Evolutionary conservation across 306 rosid species (phyloP).

Genomic region (Trifolium repens): DNA sequence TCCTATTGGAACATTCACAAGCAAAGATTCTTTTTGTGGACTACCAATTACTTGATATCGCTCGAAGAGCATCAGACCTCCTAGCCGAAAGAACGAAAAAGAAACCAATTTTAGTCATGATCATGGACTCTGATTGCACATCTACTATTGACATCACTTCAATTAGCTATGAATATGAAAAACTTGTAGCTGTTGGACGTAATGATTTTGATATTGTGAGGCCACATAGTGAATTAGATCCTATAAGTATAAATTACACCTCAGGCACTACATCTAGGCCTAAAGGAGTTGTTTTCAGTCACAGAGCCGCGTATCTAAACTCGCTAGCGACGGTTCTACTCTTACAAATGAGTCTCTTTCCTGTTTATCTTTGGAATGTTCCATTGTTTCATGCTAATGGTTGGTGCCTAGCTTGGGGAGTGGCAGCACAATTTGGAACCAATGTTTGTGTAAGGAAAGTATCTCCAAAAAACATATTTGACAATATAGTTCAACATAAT

Average conservation of each 20-base stretch:
- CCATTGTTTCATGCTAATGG: conserved; percentile 93
- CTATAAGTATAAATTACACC: conserved; percentile 83
- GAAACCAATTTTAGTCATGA: conserved; percentile 61
- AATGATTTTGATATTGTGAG: conserved; percentile 54
- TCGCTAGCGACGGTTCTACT: conserved; percentile 75
- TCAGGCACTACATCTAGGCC: conserved; percentile 95
- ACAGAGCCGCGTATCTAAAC: conserved; percentile 83
- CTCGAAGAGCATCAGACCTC: conserved; percentile 56
- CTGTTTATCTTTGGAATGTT: conserved; percentile 86
- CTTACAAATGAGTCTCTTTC: conserved; percentile 61
- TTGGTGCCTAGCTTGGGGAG: conserved; percentile 89
- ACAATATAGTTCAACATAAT: conserved; percentile 51
- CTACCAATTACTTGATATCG: conserved; percentile 62
- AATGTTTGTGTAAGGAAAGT: conserved; percentile 75
- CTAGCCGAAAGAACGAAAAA: conserved; percentile 36
- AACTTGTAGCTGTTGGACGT: conserved; percentile 49
- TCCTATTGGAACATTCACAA: conserved; percentile 65
- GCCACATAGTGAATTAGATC: conserved; percentile 80
- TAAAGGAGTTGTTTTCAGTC: conserved; percentile 83
- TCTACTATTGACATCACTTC: conserved; percentile 40
- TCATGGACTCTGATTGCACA: conserved; percentile 54
- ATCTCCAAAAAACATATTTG: conserved; percentile 63
- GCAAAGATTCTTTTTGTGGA: conserved; percentile 77
- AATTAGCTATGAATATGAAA: conserved; percentile 64
- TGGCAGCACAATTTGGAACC: conserved; percentile 83